Evolutionary conservation across 495 filamentous ascomycete genomes (phyloP).

Genomic region (Opeltia flavorubescens): DNA sequence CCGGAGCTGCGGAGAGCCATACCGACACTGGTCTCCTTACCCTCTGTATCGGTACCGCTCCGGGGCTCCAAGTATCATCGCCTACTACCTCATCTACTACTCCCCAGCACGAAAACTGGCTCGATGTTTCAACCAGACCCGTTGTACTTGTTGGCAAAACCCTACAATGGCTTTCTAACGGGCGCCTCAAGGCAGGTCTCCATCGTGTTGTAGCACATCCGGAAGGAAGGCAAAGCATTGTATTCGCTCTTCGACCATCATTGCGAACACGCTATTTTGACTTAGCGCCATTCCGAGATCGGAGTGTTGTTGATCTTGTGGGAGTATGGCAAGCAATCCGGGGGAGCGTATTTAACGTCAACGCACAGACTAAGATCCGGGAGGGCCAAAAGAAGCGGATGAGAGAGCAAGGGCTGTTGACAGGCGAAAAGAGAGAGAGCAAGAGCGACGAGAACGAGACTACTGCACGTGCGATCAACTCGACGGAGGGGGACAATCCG

Average conservation of each 20-base stretch:
- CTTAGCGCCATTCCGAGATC: not conserved
- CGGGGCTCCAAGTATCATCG: not conserved
- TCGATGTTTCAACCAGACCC: not conserved
- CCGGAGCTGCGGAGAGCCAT: not conserved
- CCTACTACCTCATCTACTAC: not conserved
- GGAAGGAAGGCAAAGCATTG: slow-evolving; percentile 9
- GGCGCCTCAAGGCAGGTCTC: not conserved
- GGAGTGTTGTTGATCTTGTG: not conserved
- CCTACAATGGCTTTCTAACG: not conserved
- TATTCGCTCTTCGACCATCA: slow-evolving; percentile 1
- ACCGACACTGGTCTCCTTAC: slow-evolving; percentile 2
- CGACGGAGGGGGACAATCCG: too few species aligned
- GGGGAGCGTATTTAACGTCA: slow-evolving; percentile 1
- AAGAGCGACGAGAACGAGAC: too few species aligned
- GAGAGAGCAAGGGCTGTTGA: too few species aligned
- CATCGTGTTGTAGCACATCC: slow-evolving; percentile 11
- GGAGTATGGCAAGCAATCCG: not conserved
- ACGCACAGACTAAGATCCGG: not conserved
- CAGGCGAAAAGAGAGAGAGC: too few species aligned
- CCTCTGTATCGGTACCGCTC: slow-evolving; percentile 1
- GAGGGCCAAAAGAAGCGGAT: not conserved
- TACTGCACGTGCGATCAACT: too few species aligned
- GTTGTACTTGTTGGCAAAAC: not conserved
- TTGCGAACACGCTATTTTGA: not conserved
- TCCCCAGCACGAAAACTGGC: not conserved